Evolutionary conservation across 2,329 filamentous ascomycete species (phyloP).

Genomic region (Pseudogymnoascus sp.): DNA sequence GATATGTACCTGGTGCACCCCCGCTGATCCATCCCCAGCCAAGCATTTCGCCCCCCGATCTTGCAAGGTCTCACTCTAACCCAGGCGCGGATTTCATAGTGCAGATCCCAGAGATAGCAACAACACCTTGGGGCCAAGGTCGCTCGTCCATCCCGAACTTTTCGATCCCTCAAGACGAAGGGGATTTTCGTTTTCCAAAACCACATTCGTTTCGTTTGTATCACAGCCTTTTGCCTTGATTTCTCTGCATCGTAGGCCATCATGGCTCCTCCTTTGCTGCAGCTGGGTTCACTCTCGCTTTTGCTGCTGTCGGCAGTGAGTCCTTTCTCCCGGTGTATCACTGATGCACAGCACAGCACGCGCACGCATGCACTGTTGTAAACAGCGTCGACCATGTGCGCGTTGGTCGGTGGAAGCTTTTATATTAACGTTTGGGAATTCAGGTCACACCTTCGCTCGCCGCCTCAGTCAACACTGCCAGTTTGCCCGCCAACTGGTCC

Average conservation of each 20-base stretch:
- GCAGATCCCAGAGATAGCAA: not conserved
- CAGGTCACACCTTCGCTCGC: not conserved
- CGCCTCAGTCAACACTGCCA: not conserved
- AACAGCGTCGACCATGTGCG: not conserved
- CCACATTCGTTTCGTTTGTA: not conserved
- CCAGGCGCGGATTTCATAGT: not conserved
- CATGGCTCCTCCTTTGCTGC: not conserved
- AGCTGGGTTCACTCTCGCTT: not conserved
- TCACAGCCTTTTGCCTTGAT: not conserved
- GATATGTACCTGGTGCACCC: not conserved
- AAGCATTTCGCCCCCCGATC: not conserved
- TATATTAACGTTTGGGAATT: not conserved
- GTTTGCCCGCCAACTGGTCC: not conserved
- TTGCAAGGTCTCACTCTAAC: constrained; percentile 2
- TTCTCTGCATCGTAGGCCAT: not conserved
- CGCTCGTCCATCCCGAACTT: not conserved
- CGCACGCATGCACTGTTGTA: not conserved
- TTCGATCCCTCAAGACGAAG: not conserved
- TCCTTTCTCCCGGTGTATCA: not conserved
- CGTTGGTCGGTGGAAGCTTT: not conserved
- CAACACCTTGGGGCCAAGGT: not conserved
- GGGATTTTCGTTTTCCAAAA: not conserved
- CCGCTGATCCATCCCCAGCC: not conserved
- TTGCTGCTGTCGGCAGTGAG: not conserved
- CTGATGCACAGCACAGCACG: not conserved